A percentile compares a stretch with the other conserved stretches of the same genome.
phyloP scores from a whole-genome alignment of 176 grass and related monocot species.

The Lolium multiflorum region DNA sequence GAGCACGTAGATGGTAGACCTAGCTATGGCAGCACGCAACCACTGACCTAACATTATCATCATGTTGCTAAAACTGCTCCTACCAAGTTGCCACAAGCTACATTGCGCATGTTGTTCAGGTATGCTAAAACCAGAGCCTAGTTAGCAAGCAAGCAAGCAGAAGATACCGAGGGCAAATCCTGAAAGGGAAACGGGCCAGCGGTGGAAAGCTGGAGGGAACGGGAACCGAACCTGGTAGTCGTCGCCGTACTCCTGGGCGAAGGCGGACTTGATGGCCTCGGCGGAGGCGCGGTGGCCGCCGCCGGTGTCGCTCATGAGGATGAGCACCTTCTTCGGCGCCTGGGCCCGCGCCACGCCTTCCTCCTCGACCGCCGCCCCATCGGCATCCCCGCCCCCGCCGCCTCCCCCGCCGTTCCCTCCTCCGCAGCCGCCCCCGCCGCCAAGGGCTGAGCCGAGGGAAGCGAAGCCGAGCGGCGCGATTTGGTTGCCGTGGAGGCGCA shows the following conservation, averaged over 20 bases:
- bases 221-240: constrained; percentile 65
- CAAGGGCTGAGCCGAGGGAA: constrained; percentile 49
- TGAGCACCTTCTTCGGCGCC: constrained; percentile 86
- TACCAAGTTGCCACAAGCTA: constrained; percentile 17
- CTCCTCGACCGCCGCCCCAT: constrained; percentile 42
- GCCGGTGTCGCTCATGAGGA: constrained; percentile 98
- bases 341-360: constrained; percentile 50
- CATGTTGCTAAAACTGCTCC: background rate
- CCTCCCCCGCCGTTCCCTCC: constrained; percentile 20
- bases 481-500: constrained; percentile 71
- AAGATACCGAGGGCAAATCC: background rate
- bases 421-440: background rate
- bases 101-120: background rate
- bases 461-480: constrained; percentile 73
- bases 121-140: background rate
- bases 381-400: constrained; percentile 25
- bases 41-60: constrained; percentile 8
- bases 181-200: background rate
- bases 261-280: constrained; percentile 89
- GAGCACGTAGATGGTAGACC: background rate
- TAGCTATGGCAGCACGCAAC: constrained; percentile 7
- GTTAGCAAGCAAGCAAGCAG: no score
- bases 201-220: background rate
- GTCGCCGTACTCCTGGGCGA: constrained; percentile 83
- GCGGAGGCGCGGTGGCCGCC: constrained; percentile 92